Conservation (phyloP, 257 asterid genomes). For the Jaltomata sinuosa region DNA sequence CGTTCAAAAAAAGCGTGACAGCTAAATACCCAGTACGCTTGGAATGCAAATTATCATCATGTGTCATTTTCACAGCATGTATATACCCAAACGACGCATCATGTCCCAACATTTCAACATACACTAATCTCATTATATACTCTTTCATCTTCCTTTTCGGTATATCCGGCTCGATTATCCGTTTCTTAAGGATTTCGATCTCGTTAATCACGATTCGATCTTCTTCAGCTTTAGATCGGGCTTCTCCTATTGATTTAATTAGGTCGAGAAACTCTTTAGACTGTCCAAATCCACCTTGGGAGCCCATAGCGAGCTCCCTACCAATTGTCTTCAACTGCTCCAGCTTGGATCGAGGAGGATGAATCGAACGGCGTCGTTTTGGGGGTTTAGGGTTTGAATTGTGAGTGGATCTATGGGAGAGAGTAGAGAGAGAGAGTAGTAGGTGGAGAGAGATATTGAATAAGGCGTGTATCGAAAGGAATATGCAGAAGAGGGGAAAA, state of each 20-base stretch:
- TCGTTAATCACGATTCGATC: constrained; percentile 88
- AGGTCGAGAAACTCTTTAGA: constrained; percentile 92
- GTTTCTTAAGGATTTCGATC: constrained; percentile 71
- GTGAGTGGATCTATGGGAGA: background rate
- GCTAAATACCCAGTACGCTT: constrained; percentile 92
- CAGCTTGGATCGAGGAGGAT: constrained; percentile 26
- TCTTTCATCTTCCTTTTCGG: constrained; percentile 89
- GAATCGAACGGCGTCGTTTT: background rate
- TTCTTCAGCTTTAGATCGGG: constrained; percentile 97
- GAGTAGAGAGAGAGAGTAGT: background rate
- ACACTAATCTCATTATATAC: constrained; percentile 68
- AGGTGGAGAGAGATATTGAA: background rate
- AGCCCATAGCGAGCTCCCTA: constrained; percentile 97
- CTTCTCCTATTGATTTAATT: constrained; percentile 87
- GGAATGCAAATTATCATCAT: constrained; percentile 64
- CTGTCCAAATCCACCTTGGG: constrained; percentile 88
- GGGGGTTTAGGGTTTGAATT: constrained; percentile 7
- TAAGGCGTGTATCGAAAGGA: background rate
- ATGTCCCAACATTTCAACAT: constrained; percentile 94
- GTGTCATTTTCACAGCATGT: constrained; percentile 98
- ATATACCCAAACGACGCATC: constrained; percentile 95
- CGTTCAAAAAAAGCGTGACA: constrained; percentile 75
- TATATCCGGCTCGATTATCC: constrained; percentile 62
- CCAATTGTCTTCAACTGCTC: constrained; percentile 93
- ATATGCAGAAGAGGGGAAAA: background rate